These are phyloP conservation scores for Cyberlindnera amylophila DNA, from an alignment of 805 yeast genomes.

Conservation along the genomic window DNA sequence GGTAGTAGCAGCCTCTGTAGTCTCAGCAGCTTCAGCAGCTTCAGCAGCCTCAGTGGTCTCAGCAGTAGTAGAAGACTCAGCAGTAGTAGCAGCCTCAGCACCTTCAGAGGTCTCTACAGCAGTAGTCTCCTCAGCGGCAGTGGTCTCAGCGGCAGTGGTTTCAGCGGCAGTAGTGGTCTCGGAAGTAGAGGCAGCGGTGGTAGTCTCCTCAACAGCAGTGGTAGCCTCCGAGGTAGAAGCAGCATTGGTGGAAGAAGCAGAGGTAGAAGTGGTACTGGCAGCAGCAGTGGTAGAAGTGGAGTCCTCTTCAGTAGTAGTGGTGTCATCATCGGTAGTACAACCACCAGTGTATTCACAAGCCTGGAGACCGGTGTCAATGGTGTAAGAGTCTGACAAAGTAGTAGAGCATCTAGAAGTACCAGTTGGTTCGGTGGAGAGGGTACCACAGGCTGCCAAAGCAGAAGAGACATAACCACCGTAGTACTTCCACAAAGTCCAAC, in stretches of 20 bases:
- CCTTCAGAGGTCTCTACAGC: not conserved
- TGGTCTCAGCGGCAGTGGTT: not conserved
- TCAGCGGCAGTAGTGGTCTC: not conserved
- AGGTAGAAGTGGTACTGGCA: not conserved
- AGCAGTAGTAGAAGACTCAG: not conserved
- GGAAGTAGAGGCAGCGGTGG: not conserved
- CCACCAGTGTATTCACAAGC: slow-evolving; percentile 6
- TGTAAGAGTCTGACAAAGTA: slow-evolving; percentile 16
- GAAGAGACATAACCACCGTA: slow-evolving; percentile 26
- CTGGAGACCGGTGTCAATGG: slow-evolving; percentile 5
- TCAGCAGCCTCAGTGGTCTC: not conserved
- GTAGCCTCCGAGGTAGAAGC: not conserved
- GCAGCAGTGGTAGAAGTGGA: not conserved
- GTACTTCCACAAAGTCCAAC: slow-evolving; percentile 34
- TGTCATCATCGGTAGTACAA: not conserved
- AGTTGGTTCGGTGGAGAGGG: slow-evolving; percentile 26
- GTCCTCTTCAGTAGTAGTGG: not conserved
- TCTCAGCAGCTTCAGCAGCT: not conserved
- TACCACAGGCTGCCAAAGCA: slow-evolving; percentile 27
- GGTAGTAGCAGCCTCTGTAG: not conserved
- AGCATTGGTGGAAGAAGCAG: not conserved
- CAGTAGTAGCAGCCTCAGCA: not conserved
- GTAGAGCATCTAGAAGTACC: slow-evolving; percentile 8
- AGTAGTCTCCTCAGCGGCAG: not conserved
- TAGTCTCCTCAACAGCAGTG: not conserved